Percentiles rank a stretch among this genome's conserved stretches.
Conservation (phyloP, 768 basidiomycete species). For the Rhodocollybia butyracea region DNA sequence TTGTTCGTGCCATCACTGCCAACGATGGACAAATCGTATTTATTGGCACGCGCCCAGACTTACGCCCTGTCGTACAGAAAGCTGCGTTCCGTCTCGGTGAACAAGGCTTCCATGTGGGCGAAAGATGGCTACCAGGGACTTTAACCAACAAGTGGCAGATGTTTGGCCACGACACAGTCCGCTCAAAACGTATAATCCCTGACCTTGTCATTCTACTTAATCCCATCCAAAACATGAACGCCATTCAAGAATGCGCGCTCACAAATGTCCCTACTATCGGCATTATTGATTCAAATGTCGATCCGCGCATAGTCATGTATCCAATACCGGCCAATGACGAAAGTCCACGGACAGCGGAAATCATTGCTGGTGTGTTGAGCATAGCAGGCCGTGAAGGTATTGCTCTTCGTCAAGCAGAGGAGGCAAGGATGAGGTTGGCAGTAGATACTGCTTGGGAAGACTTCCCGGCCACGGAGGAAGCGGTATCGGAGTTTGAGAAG, state of each 20-base stretch:
- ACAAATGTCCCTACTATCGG: constrained; percentile 92
- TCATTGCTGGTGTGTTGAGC: constrained; percentile 86
- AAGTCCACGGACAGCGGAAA: constrained; percentile 83
- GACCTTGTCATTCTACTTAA: constrained; percentile 92
- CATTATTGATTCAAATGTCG: constrained; percentile 91
- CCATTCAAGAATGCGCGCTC: constrained; percentile 88
- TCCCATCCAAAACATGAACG: constrained; percentile 78
- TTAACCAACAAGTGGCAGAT: constrained; percentile 83
- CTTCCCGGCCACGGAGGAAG: constrained; percentile 5
- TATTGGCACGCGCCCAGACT: constrained; percentile 82
- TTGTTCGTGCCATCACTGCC: constrained; percentile 79
- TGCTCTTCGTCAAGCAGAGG: constrained; percentile 38
- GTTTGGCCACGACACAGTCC: constrained; percentile 57
- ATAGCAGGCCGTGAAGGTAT: constrained; percentile 80
- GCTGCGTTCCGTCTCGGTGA: constrained; percentile 76
- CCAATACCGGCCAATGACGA: constrained; percentile 99
- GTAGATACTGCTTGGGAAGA: constrained; percentile 9
- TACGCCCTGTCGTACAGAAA: constrained; percentile 69
- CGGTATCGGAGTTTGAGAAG: background rate
- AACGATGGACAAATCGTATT: constrained; percentile 85
- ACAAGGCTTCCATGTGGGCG: constrained; percentile 82
- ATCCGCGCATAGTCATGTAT: constrained; percentile 96
- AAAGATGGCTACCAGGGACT: constrained; percentile 93
- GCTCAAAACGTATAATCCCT: constrained; percentile 60
- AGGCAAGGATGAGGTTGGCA: constrained; percentile 24